Percentiles rank a stretch among this genome's conserved stretches.
These are phyloP conservation scores for Neonectria faginata DNA, from an alignment of 2,329 filamentous ascomycete species.

Conservation along the genomic window DNA sequence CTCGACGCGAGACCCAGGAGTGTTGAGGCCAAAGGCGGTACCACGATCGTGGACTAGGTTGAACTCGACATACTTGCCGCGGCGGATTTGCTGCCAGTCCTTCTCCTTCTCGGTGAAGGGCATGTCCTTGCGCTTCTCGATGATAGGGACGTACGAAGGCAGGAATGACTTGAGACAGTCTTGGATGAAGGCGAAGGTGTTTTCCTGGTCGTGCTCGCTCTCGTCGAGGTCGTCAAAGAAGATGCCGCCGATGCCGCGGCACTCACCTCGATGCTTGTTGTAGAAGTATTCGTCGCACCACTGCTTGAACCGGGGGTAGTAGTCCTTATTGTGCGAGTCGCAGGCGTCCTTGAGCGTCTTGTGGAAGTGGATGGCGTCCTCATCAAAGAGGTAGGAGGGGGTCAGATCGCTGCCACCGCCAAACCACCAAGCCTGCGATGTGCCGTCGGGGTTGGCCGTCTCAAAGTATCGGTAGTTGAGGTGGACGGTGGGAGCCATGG, in stretches of 20 bases:
- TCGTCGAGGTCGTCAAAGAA: slow-evolving; percentile 99
- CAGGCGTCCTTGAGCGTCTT: slow-evolving; percentile 91
- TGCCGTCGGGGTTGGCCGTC: slow-evolving; percentile 86
- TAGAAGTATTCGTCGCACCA: slow-evolving; percentile 99
- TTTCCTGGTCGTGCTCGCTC: slow-evolving; percentile 85
- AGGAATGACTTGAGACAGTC: slow-evolving; percentile 89
- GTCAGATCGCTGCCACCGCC: slow-evolving; percentile 95
- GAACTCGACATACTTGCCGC: slow-evolving; percentile 98
- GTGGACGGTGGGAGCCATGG: slow-evolving; percentile 97
- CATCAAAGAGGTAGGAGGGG: slow-evolving; percentile 93
- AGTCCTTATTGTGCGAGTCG: slow-evolving; percentile 90
- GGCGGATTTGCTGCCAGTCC: slow-evolving; percentile 93
- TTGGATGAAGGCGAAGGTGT: slow-evolving; percentile 89
- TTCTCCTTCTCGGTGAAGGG: slow-evolving; percentile 87
- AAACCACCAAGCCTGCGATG: slow-evolving; percentile 95
- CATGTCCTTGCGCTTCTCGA: slow-evolving; percentile 91
- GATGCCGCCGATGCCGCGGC: slow-evolving; percentile 91
- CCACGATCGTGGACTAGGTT: slow-evolving; percentile 97
- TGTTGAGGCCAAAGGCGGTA: slow-evolving; percentile 93
- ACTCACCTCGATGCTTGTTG: slow-evolving; percentile 90
- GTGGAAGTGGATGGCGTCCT: slow-evolving; percentile 98
- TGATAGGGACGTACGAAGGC: slow-evolving; percentile 89
- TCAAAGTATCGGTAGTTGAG: slow-evolving; percentile 99
- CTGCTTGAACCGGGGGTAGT: slow-evolving; percentile 95
- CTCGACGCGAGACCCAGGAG: slow-evolving; percentile 90